Evolutionary conservation across 2,329 filamentous ascomycete species (phyloP).

Genomic region (Sporothrix brasiliensis): DNA sequence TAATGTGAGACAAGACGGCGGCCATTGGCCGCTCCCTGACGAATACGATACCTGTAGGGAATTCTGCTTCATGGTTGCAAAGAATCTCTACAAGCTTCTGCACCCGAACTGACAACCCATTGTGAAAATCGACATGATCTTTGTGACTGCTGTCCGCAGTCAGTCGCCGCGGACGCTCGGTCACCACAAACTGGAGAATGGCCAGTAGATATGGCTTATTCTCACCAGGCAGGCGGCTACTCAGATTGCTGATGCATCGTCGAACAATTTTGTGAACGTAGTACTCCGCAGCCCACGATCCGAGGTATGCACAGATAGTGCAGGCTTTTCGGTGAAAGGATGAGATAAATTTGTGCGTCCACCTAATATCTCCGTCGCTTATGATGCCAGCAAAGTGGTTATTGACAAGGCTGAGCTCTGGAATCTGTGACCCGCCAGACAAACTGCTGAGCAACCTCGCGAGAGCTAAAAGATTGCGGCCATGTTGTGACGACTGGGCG

Average conservation of each 20-base stretch:
- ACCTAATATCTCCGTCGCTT: neutral
- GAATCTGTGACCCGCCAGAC: neutral
- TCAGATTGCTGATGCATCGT: conserved; percentile 30
- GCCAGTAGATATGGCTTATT: conserved; percentile 61
- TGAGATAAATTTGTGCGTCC: conserved; percentile 52
- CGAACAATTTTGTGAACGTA: conserved; percentile 60
- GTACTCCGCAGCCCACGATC: conserved; percentile 68
- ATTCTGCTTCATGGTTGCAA: conserved; percentile 46
- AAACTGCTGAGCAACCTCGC: neutral
- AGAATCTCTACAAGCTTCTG: conserved; percentile 57
- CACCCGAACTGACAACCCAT: conserved; percentile 58
- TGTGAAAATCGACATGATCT: neutral
- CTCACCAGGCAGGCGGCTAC: conserved; percentile 35
- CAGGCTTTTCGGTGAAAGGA: conserved; percentile 54
- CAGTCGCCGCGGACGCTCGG: conserved; percentile 11
- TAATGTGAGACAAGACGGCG: conserved; percentile 60
- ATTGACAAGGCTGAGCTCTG: neutral
- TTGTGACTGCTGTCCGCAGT: neutral
- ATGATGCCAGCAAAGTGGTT: neutral
- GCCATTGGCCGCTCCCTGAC: conserved; percentile 65
- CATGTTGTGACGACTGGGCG: neutral
- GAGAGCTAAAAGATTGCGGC: conserved; percentile 50
- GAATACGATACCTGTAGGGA: conserved; percentile 66
- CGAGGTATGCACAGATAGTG: conserved; percentile 61
- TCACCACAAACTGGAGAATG: conserved; percentile 43